phyloP scores from a whole-genome alignment of 2,329 filamentous ascomycete species.

The Hymenotorrendiella dingleyae region DNA sequence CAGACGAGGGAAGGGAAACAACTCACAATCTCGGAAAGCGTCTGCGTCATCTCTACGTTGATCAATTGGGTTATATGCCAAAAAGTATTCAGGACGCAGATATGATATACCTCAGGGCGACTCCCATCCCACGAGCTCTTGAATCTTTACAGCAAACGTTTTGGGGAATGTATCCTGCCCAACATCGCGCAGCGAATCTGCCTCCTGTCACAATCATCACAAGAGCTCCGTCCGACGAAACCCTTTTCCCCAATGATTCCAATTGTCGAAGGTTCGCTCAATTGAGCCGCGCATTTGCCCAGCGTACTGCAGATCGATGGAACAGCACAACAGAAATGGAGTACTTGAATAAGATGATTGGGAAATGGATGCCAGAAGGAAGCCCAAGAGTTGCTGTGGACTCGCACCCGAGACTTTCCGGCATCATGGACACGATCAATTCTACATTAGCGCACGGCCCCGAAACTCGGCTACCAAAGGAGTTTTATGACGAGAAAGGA shows the following conservation, averaged over 20 bases:
- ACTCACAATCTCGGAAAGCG: constrained; percentile 64
- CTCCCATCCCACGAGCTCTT: constrained; percentile 67
- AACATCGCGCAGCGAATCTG: constrained; percentile 44
- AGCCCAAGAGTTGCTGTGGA: constrained; percentile 71
- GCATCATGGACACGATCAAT: constrained; percentile 93
- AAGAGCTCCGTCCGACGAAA: constrained; percentile 64
- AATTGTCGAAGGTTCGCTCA: constrained; percentile 68
- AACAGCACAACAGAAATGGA: constrained; percentile 75
- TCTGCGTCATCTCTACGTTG: constrained; percentile 66
- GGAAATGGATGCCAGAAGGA: constrained; percentile 78
- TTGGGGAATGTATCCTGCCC: constrained; percentile 64
- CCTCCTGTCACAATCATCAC: constrained; percentile 60
- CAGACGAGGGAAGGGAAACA: constrained; percentile 66
- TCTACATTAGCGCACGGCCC: constrained; percentile 79
- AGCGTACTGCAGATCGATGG: constrained; percentile 66
- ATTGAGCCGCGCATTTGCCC: constrained; percentile 63
- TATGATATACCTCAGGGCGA: constrained; percentile 67
- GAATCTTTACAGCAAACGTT: constrained; percentile 74
- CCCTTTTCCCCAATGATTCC: constrained; percentile 71
- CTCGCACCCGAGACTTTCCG: constrained; percentile 74
- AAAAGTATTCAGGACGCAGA: constrained; percentile 46
- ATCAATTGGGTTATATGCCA: constrained; percentile 69
- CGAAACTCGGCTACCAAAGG: constrained; percentile 68
- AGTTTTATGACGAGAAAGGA: constrained; percentile 78
- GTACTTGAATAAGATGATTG: constrained; percentile 70